A percentile compares a stretch with the other conserved stretches of the same genome.
Conservation (phyloP, 495 filamentous ascomycete genomes). For the Aspergillus coremiiformis region DNA sequence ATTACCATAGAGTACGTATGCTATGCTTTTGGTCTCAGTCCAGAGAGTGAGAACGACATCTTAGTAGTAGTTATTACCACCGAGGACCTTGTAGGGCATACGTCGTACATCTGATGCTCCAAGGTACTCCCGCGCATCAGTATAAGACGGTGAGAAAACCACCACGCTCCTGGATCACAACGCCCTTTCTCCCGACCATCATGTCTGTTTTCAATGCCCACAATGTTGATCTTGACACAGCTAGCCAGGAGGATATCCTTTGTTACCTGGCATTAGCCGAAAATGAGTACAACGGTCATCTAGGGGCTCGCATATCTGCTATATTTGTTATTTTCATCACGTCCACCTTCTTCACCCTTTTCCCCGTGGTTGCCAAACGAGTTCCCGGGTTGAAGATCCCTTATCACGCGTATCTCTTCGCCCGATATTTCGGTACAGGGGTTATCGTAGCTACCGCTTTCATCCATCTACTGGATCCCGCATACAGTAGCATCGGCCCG, state of each 20-base stretch:
- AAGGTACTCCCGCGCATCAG: background rate
- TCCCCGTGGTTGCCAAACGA: constrained; percentile 57
- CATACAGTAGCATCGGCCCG: constrained; percentile 45
- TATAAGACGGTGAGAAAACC: background rate
- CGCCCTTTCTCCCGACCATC: background rate
- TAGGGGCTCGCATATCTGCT: constrained; percentile 34
- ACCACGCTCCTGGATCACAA: background rate
- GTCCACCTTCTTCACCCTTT: constrained; percentile 40
- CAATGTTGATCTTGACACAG: constrained; percentile 28
- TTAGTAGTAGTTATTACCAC: background rate
- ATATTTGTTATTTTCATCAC: constrained; percentile 36
- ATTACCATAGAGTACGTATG: too few species aligned
- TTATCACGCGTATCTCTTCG: constrained; percentile 58
- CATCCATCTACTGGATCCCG: constrained; percentile 43
- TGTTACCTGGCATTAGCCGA: constrained; percentile 24
- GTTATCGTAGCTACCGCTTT: constrained; percentile 70
- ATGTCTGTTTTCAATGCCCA: constrained; percentile 25
- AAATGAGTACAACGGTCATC: constrained; percentile 37
- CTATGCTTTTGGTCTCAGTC: background rate
- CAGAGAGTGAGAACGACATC: background rate
- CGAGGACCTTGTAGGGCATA: background rate
- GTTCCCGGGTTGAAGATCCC: constrained; percentile 50
- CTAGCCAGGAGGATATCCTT: constrained; percentile 25
- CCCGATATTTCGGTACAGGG: constrained; percentile 62
- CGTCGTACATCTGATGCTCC: background rate